Evolutionary conservation across 305 asterid species (phyloP), one percentile per base, ranked within the genome.

Genomic region (Plantago rigida): DNA sequence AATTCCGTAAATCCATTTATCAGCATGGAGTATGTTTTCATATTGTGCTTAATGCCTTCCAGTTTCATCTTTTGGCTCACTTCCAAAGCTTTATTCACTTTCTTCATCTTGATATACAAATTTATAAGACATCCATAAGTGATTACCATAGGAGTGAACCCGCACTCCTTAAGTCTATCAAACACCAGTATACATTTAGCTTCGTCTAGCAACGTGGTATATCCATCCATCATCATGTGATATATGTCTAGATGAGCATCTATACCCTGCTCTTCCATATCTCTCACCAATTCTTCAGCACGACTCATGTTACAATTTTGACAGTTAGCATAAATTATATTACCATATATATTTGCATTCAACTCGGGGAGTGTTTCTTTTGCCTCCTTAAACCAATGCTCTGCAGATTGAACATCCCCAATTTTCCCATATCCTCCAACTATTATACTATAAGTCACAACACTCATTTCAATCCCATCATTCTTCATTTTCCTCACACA

Each of bases 141-240:
- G 78, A 89, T 58, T 50, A 92, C 73, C 13, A 94, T 81, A 74
- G 99, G 96, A 47, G 80, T 72, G 76, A 83, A 84, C 69, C 99
- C 95, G 59, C 97, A 84, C 78, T 92, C 97, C 94, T 82, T 79
- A 34, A 92, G 82, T 76, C 97, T 87, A 67, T 80, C 85, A 67
- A 82, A 92, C 58, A 92, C 92, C 74, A 82, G 63, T 51, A 92
- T 75, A 69, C 97, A 92, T 76, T 85, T 92, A 34, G 82, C 87
- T 66, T 85, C 95, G 63, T 89, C 73, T 58, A 71, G 79, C 47
- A 65, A 75, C 84, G 80, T 84, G 63, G 94, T 84, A 82, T 92
- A 92, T 36, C 99, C 99, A 76, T 89, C 99, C 95, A 92, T 87
- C 99, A 92, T 89, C 47, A 89, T 89, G 76, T 92, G 99, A 71